Conservation (phyloP, 2,329 filamentous ascomycete species). For the Colletotrichum cordylinicola region DNA sequence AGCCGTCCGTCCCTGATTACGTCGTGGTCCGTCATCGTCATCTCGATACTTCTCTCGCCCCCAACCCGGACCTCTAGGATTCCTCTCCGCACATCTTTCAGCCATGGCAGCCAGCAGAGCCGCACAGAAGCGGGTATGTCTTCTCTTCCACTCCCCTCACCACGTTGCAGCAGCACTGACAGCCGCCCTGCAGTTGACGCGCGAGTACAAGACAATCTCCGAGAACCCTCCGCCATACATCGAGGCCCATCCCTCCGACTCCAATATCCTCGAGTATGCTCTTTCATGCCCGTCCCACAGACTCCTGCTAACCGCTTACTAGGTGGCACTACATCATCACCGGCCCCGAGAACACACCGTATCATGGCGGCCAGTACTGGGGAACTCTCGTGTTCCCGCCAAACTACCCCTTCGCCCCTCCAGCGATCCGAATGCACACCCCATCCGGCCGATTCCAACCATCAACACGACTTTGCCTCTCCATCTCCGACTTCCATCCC, state of each 20-base stretch:
- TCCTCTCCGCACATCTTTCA: background rate
- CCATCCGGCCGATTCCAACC: conserved; percentile 95
- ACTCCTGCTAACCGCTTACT: conserved; percentile 17
- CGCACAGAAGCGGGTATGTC: conserved; percentile 71
- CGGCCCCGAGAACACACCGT: conserved; percentile 91
- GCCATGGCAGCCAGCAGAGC: conserved; percentile 72
- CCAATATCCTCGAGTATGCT: conserved; percentile 85
- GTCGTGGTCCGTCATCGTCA: conserved; percentile 6
- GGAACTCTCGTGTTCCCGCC: conserved; percentile 93
- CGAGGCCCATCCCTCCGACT: conserved; percentile 85
- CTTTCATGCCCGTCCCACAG: background rate
- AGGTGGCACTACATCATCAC: conserved; percentile 97
- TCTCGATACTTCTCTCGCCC: background rate
- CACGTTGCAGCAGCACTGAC: conserved; percentile 25
- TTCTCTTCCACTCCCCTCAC: background rate
- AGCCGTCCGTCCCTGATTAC: conserved; percentile 16
- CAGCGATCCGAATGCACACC: conserved; percentile 98
- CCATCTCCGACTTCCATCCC: conserved; percentile 96
- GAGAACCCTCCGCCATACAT: conserved; percentile 89
- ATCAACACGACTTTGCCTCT: conserved; percentile 88
- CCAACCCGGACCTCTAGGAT: background rate
- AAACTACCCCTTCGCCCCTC: conserved; percentile 96
- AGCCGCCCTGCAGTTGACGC: conserved; percentile 54
- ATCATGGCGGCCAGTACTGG: conserved; percentile 97
- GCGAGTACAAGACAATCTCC: conserved; percentile 67